Evolutionary conservation across 2,329 filamentous ascomycete species (phyloP).

Genomic region (Colletotrichum ledebouriae): DNA sequence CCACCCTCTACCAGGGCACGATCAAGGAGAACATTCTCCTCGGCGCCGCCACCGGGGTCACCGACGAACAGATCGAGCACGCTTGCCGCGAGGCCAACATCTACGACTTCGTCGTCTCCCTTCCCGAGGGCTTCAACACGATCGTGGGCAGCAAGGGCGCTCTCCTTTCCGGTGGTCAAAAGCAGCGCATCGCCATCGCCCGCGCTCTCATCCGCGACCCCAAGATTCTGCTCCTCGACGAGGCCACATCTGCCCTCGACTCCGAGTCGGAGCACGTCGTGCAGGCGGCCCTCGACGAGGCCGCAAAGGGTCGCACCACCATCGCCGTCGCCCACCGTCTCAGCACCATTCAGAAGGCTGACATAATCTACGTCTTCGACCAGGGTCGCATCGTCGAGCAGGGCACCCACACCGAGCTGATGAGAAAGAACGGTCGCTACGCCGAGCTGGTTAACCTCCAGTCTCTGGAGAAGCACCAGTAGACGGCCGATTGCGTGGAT

Average conservation of each 20-base stretch:
- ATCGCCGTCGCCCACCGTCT: slow-evolving; percentile 95
- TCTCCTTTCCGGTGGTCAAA: slow-evolving; percentile 90
- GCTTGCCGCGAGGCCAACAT: slow-evolving; percentile 94
- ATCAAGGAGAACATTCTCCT: slow-evolving; percentile 92
- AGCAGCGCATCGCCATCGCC: slow-evolving; percentile 94
- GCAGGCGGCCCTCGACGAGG: slow-evolving; percentile 83
- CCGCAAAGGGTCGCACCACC: slow-evolving; percentile 87
- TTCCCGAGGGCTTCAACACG: slow-evolving; percentile 89
- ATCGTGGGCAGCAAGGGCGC: slow-evolving; percentile 88
- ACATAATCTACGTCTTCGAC: slow-evolving; percentile 97
- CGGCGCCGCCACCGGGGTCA: slow-evolving; percentile 75
- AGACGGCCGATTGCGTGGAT: slow-evolving; percentile 13
- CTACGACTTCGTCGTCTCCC: slow-evolving; percentile 88
- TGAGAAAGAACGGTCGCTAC: slow-evolving; percentile 79
- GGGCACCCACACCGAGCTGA: slow-evolving; percentile 82
- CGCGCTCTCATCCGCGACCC: slow-evolving; percentile 92
- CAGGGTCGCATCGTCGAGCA: slow-evolving; percentile 87
- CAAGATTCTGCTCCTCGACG: slow-evolving; percentile 86
- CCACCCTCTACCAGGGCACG: slow-evolving; percentile 92
- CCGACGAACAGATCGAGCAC: slow-evolving; percentile 79
- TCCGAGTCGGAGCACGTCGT: slow-evolving; percentile 84
- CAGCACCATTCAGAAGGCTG: slow-evolving; percentile 93
- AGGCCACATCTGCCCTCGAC: slow-evolving; percentile 84
- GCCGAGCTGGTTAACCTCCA: slow-evolving; percentile 85
- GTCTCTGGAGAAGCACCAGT: slow-evolving; percentile 74